phyloP scores from a whole-genome alignment of 495 filamentous ascomycete genomes.

The Hypoxylon perforatum region DNA sequence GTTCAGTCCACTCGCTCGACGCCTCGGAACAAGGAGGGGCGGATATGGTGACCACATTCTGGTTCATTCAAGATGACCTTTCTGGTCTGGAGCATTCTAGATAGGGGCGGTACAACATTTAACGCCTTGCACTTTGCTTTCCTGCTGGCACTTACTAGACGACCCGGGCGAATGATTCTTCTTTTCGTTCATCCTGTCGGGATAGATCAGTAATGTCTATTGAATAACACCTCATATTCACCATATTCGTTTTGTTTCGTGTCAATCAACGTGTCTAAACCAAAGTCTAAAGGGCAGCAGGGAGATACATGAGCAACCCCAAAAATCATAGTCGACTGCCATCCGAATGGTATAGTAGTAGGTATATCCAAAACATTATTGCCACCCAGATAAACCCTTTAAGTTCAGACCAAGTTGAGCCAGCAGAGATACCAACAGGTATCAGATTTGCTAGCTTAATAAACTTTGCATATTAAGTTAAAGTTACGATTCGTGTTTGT shows the following conservation, averaged over 20 bases:
- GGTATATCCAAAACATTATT: too few species aligned
- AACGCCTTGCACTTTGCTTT: constrained; percentile 5
- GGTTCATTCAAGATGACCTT: constrained; percentile 22
- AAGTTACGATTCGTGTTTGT: too few species aligned
- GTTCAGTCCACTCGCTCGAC: constrained; percentile 22
- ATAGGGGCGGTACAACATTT: constrained; percentile 20
- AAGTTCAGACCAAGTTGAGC: too few species aligned
- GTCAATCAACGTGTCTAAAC: background rate
- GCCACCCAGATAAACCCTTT: too few species aligned
- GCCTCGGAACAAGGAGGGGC: constrained; percentile 18
- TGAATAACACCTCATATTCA: constrained; percentile 26
- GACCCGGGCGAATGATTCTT: background rate
- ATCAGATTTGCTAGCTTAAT: too few species aligned
- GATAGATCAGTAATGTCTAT: constrained; percentile 20
- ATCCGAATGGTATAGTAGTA: too few species aligned
- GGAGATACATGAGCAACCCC: too few species aligned
- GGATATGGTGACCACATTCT: constrained; percentile 26
- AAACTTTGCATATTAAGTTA: too few species aligned
- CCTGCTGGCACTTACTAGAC: constrained; percentile 23
- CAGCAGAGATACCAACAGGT: too few species aligned
- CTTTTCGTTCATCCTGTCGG: constrained; percentile 1
- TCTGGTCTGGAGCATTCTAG: constrained; percentile 23
- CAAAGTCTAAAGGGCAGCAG: background rate
- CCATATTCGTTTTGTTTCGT: background rate
- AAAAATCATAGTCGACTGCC: too few species aligned